Evolutionary conservation across 2,329 filamentous ascomycete genomes (phyloP).

Genomic region (Chalaropsis thielavioides): DNA sequence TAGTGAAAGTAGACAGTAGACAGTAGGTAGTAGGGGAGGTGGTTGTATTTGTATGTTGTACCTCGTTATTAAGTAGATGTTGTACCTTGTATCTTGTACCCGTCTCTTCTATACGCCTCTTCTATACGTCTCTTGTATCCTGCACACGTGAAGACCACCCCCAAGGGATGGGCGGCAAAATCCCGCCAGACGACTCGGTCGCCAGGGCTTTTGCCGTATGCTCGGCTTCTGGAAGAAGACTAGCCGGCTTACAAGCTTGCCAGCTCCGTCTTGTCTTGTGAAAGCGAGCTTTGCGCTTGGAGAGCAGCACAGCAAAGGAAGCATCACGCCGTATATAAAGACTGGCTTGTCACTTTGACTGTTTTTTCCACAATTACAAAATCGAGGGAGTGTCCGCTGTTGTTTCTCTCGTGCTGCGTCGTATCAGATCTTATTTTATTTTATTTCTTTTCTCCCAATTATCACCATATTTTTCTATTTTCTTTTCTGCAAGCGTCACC

Average conservation of each 20-base stretch:
- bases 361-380: not conserved
- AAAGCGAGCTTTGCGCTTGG: not conserved
- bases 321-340: not conserved
- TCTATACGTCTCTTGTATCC: not conserved
- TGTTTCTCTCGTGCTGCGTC: not conserved
- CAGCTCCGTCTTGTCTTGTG: slow-evolving; percentile 5
- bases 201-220: slow-evolving; percentile 5
- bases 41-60: not conserved
- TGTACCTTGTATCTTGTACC: not conserved
- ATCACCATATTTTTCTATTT: slow-evolving; percentile 10
- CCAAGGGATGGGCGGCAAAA: not conserved
- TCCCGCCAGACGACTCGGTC: not conserved
- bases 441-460: not conserved
- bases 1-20: not conserved
- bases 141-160: not conserved
- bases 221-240: not conserved
- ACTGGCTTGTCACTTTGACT: not conserved
- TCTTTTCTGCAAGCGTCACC: not conserved
- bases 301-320: not conserved
- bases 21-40: not conserved
- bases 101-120: not conserved
- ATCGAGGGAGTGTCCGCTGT: not conserved
- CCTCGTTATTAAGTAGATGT: too few relatives aligned
- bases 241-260: slow-evolving; percentile 1
- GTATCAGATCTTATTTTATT: not conserved